phyloP scores from a whole-genome alignment of 2,329 filamentous ascomycete genomes.

The Alternaria triticimaculans region DNA sequence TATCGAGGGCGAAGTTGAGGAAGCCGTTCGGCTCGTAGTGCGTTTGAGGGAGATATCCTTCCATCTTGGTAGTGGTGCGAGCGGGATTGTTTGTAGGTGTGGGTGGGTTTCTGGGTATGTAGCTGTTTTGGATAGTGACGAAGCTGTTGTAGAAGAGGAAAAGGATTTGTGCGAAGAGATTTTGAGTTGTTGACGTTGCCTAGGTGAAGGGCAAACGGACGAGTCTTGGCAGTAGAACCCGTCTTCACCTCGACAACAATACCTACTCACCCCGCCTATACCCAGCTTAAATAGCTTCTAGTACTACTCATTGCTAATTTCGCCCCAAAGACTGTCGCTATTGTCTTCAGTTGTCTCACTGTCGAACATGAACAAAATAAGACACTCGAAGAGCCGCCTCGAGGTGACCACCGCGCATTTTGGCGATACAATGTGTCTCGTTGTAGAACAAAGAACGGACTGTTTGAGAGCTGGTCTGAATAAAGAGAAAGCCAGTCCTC shows the following conservation, averaged over 20 bases:
- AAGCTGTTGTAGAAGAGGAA: neutral
- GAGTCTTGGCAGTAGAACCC: neutral
- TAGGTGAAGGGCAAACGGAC: neutral
- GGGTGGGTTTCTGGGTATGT: neutral
- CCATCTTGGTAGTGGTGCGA: neutral
- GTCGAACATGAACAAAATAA: neutral
- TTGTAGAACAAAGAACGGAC: neutral
- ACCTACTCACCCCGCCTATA: neutral
- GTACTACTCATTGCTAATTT: neutral
- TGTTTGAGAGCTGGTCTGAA: neutral
- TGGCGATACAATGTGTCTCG: neutral
- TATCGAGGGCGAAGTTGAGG: neutral
- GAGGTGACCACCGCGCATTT: neutral
- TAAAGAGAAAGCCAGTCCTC: neutral
- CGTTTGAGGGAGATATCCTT: neutral
- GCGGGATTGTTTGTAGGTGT: neutral
- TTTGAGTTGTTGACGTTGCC: neutral
- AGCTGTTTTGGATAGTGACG: neutral
- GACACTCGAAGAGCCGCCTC: neutral
- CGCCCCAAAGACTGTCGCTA: neutral
- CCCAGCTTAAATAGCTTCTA: neutral
- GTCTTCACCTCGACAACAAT: neutral
- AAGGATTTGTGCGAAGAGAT: neutral
- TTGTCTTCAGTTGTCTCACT: neutral
- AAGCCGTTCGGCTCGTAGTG: neutral